Conservation (phyloP, 805 yeast species). For the Tetrapisispora phaffii region DNA sequence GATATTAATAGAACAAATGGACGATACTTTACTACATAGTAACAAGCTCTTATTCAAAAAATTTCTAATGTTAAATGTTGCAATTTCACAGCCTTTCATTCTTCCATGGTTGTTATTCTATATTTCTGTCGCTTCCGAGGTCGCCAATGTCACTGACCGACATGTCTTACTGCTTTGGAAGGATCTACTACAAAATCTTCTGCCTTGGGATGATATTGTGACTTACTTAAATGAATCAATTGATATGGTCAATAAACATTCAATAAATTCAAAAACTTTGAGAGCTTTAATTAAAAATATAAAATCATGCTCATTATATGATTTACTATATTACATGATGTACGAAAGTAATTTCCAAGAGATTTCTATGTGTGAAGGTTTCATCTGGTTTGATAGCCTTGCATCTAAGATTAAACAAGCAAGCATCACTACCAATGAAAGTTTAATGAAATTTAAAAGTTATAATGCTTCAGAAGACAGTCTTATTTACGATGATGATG, state of each 20-base stretch:
- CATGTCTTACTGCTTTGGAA: conserved; percentile 19
- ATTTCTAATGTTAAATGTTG: no score
- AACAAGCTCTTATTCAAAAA: no score
- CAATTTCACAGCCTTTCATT: no score
- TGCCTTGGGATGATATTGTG: conserved; percentile 62
- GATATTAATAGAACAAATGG: no score
- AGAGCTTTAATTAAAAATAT: not conserved
- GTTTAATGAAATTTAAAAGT: conserved; percentile 18
- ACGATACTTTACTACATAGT: no score
- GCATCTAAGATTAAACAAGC: conserved; percentile 13
- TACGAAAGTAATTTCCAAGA: conserved; percentile 46
- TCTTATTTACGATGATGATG: conserved; percentile 31
- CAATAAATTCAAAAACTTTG: not conserved
- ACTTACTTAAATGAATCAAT: conserved; percentile 49
- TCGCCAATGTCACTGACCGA: conserved; percentile 20
- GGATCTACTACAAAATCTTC: conserved; percentile 35
- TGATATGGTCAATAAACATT: not conserved
- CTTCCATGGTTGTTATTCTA: no score
- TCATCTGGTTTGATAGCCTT: conserved; percentile 64
- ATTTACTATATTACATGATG: not conserved
- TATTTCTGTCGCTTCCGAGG: conserved; percentile 49
- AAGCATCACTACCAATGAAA: not conserved
- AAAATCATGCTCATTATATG: not conserved
- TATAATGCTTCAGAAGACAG: conserved; percentile 58
- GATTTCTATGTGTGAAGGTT: conserved; percentile 79